A percentile compares a stretch with the other conserved stretches of the same genome.
These are phyloP conservation scores for Phytophthora idaei DNA, from an alignment of 352 stramenopile species.

Conservation along the genomic window DNA sequence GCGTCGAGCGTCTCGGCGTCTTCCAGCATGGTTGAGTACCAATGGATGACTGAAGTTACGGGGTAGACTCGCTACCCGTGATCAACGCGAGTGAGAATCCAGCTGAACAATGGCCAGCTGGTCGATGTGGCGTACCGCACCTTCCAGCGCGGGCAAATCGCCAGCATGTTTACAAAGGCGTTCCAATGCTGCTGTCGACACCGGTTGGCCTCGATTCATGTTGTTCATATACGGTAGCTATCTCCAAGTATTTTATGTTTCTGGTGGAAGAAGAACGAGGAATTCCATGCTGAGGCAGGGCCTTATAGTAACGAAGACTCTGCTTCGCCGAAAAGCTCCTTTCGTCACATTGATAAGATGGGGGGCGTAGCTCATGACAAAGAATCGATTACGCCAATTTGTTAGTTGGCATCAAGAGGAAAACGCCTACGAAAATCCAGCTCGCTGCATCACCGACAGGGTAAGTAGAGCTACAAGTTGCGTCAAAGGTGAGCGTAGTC, in stretches of 20 bases:
- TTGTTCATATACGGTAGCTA: neutral
- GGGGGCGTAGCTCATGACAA: neutral
- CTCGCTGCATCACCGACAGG: too few species aligned
- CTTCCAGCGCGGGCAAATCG: constrained; percentile 8
- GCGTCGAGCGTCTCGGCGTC: constrained; percentile 21
- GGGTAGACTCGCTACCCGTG: neutral
- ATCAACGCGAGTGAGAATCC: constrained; percentile 19
- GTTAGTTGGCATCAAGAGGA: neutral
- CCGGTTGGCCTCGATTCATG: neutral
- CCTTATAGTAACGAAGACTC: neutral
- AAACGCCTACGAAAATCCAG: neutral
- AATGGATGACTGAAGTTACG: constrained; percentile 9
- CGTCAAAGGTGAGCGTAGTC: too few species aligned
- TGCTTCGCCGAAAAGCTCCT: neutral
- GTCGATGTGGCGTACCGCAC: neutral
- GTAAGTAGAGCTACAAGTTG: too few species aligned
- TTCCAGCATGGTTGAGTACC: constrained; percentile 1
- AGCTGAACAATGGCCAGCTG: constrained; percentile 5
- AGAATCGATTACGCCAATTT: neutral
- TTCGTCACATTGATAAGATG: neutral
- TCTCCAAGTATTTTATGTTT: too few species aligned
- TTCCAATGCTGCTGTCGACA: constrained; percentile 1
- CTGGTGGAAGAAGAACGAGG: neutral
- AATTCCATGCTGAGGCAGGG: constrained; percentile 6
- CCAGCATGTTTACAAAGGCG: constrained; percentile 3